Evolutionary conservation across 129 eudicot species (phyloP), one percentile per base, ranked within the genome.

Genomic region (Pulicaria dysenterica): DNA sequence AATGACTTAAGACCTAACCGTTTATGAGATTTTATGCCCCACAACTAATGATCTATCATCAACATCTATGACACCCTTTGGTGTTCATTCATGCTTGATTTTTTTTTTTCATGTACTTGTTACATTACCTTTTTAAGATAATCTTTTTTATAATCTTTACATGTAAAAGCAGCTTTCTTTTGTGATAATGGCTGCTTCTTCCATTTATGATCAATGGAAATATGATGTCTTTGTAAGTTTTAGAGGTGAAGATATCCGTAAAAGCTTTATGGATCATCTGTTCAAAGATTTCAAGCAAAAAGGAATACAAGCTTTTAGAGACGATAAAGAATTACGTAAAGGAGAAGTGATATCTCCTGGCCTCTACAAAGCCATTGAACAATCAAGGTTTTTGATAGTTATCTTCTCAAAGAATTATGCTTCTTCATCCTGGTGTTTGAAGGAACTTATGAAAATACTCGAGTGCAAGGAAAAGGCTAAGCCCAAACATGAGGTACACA

Each of bases 401-500:
- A 67, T 81, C 7, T 81, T 81, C 53, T 81, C 85, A 0, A 69
- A 75, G 16, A 24, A 70, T 6, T 81, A 69, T 47, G 85, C 85
- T 0, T 67, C 81, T 62, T 81, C 85, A 7, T 37, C 45, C 9
- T 81, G 81, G 85, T 75, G 81, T 41, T 80, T 81, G 60, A 80
- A 62, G n/a, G 81, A 81, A 40, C 77, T 79, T 2, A 40, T 47
- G 5, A 62, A 34, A 58, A 79, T 79, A 11, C 69, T 73, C 4
- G 57, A 79, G 14, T 36, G 76, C 68, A 70, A 58, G 69, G 36
- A 40, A 57, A 16, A 4, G 5, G 38, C 3, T 7, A 67, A 76
- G 12, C 74, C 31, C 3, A 47, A 41, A 8, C 74, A 59, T 38
- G 61, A 41, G 36, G 58, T 73, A 31, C 43, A 40, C 2, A 75